Evolutionary conservation across 1,139 yeast species (phyloP).

Genomic region (Taphrina populina): DNA sequence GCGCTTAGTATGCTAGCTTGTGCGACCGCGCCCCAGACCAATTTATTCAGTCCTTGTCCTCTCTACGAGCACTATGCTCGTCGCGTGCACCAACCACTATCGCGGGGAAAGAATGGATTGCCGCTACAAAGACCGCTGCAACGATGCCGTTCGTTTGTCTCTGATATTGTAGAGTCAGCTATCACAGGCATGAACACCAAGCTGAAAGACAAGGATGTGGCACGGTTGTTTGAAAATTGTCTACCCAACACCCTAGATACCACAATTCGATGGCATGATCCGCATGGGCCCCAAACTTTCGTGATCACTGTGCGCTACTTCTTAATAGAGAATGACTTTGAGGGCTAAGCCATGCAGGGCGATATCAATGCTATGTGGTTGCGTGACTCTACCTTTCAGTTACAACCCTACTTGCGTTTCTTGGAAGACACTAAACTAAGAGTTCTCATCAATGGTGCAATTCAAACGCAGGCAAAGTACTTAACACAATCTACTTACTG

Average conservation of each 20-base stretch:
- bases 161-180: conserved; percentile 62
- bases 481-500: conserved; percentile 29
- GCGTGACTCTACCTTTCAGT: conserved; percentile 80
- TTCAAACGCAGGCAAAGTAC: conserved; percentile 63
- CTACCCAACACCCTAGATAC: conserved; percentile 88
- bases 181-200: conserved; percentile 55
- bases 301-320: conserved; percentile 64
- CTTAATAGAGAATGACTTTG: no score
- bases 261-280: conserved; percentile 70
- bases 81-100: conserved; percentile 37
- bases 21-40: not conserved
- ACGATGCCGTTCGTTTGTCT: conserved; percentile 69
- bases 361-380: conserved; percentile 78
- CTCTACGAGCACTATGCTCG: conserved; percentile 37
- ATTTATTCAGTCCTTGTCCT: conserved; percentile 13
- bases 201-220: conserved; percentile 63
- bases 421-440: conserved; percentile 54
- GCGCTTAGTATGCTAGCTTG: no score
- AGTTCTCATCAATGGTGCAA: conserved; percentile 69
- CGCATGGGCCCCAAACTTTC: conserved; percentile 54
- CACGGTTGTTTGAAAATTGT: conserved; percentile 73
- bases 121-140: conserved; percentile 76
- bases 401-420: conserved; percentile 70
- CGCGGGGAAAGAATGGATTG: conserved; percentile 41
- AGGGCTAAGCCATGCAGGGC: conserved; percentile 49